Percentiles rank a stretch among this genome's conserved stretches.
Evolutionary conservation across 495 filamentous ascomycete species (phyloP).

Genomic region (Podospora anserina): DNA sequence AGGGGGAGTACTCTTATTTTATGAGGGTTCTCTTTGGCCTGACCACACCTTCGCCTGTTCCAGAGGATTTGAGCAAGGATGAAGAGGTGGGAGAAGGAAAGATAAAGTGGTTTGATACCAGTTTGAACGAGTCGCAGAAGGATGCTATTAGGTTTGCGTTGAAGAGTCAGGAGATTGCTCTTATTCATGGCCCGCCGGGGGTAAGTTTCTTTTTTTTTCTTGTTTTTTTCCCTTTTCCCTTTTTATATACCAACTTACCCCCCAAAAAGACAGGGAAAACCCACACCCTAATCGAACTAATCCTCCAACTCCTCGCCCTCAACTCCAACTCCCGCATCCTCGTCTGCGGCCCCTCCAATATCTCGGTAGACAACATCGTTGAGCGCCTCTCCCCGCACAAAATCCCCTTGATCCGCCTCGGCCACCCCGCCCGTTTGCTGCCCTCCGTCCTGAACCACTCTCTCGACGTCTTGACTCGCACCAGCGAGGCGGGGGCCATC

Average conservation of each 20-base stretch:
- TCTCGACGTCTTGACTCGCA: conserved; percentile 87
- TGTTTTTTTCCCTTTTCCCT: not conserved
- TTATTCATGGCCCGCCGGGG: conserved; percentile 94
- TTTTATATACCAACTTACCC: conserved; percentile 19
- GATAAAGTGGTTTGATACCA: conserved; percentile 71
- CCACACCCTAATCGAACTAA: conserved; percentile 92
- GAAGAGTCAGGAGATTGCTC: conserved; percentile 73
- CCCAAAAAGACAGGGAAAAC: conserved; percentile 75
- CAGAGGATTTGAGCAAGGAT: conserved; percentile 39
- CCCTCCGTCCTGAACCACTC: conserved; percentile 86
- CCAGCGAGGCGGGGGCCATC: conserved; percentile 82
- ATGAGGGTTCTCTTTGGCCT: conserved; percentile 82
- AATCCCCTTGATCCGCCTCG: conserved; percentile 83
- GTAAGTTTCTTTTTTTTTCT: conserved; percentile 35
- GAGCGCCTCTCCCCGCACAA: conserved; percentile 81
- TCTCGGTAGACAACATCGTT: conserved; percentile 98
- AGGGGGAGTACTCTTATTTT: conserved; percentile 67
- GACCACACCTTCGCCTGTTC: conserved; percentile 55
- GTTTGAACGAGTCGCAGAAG: conserved; percentile 85
- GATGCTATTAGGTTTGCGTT: conserved; percentile 88
- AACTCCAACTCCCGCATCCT: conserved; percentile 65
- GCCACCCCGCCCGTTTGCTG: conserved; percentile 87
- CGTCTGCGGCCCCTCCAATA: conserved; percentile 93
- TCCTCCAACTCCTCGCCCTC: conserved; percentile 70
- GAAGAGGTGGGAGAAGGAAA: conserved; percentile 43